phyloP scores from a whole-genome alignment of 805 yeast genomes.

The Pichia membranifaciens region DNA sequence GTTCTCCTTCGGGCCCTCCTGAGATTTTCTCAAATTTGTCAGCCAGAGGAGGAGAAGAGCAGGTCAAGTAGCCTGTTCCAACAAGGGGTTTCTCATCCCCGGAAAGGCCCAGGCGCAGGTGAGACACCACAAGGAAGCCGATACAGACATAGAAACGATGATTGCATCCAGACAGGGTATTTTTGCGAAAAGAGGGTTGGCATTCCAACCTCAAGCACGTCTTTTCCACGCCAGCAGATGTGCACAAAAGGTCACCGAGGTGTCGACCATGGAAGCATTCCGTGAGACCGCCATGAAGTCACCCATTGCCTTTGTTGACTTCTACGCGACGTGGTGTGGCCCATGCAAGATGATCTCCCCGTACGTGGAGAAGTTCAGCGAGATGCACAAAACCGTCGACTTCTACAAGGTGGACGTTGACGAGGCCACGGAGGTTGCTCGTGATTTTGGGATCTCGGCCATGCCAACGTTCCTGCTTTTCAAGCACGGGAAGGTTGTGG shows the following conservation, averaged over 20 bases:
- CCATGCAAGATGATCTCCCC: conserved; percentile 76
- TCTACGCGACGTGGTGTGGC: conserved; percentile 72
- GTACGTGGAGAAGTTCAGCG: conserved; percentile 38
- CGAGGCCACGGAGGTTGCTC: conserved; percentile 46
- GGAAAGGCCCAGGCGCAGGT: no score
- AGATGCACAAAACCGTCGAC: conserved; percentile 42
- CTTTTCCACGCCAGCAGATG: conserved; percentile 7
- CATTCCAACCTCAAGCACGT: neutral
- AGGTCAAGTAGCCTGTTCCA: no score
- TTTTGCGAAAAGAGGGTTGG: neutral
- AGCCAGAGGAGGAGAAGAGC: no score
- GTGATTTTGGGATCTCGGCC: conserved; percentile 56
- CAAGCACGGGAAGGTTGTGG: conserved; percentile 53
- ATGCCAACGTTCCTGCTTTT: conserved; percentile 71
- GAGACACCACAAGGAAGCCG: no score
- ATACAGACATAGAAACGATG: neutral
- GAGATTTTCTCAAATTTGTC: no score
- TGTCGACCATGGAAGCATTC: conserved; percentile 33
- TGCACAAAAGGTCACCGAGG: conserved; percentile 27
- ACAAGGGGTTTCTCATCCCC: no score
- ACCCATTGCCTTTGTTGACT: conserved; percentile 52
- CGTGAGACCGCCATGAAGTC: conserved; percentile 29
- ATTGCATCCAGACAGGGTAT: conserved; percentile 2
- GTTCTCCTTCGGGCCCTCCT: no score
- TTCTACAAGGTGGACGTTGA: conserved; percentile 74